Conservation (phyloP, 169 alveolate genomes). For the Eimeria necatrix region DNA sequence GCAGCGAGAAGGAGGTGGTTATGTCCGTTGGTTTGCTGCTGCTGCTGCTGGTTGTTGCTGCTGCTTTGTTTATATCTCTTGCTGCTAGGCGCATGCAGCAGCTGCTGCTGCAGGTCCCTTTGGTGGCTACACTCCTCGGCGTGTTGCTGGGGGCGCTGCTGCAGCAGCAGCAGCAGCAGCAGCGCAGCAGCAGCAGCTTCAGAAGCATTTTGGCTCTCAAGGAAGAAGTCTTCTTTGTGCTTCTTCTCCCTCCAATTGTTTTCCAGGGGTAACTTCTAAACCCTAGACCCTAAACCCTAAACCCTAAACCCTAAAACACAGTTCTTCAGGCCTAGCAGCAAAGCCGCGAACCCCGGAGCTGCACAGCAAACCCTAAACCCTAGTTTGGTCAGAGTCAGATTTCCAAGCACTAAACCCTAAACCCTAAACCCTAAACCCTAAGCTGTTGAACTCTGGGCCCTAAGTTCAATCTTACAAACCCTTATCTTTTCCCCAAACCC, state of each 20-base stretch:
- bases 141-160: constrained; percentile 72
- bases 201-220: constrained; percentile 77
- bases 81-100: constrained; percentile 16
- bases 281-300: not conserved
- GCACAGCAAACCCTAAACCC: too few relatives aligned
- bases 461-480: too few relatives aligned
- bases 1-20: constrained; percentile 76
- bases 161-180: not conserved
- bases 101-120: constrained; percentile 75
- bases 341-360: too few relatives aligned
- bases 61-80: constrained; percentile 46
- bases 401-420: too few relatives aligned
- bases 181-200: constrained; percentile 46
- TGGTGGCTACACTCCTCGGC: constrained; percentile 77
- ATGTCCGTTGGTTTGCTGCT: constrained; percentile 66
- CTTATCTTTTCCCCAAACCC: too few relatives aligned
- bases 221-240: constrained; percentile 80
- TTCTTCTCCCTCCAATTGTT: constrained; percentile 82
- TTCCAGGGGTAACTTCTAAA: constrained; percentile 66
- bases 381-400: too few relatives aligned
- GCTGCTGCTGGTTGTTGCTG: constrained; percentile 72
- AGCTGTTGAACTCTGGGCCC: not conserved
- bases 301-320: not conserved
- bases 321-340: too few relatives aligned
- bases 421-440: too few relatives aligned